These are phyloP conservation scores for Phaeolepiota aurea DNA, from an alignment of 768 basidiomycete species.

Conservation along the genomic window DNA sequence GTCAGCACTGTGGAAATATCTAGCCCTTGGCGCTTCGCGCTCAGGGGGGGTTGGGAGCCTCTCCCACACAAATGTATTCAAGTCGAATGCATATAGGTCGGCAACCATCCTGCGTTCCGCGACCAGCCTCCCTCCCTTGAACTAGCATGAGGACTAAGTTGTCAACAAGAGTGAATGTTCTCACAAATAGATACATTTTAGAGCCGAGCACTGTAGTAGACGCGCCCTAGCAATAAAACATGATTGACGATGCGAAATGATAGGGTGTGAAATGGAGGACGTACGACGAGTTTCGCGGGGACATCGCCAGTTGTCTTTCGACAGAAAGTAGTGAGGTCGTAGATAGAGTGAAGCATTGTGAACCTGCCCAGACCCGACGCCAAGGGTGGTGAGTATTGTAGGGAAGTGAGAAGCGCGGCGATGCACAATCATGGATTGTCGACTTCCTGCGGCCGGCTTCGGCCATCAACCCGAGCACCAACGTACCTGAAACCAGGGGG, in stretches of 20 bases:
- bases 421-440: no score
- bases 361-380: slow-evolving; percentile 9
- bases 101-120: slow-evolving; percentile 82
- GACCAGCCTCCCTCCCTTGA: slow-evolving; percentile 79
- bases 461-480: no score
- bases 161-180: slow-evolving; percentile 13
- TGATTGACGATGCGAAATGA: slow-evolving; percentile 3
- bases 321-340: slow-evolving; percentile 83
- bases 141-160: slow-evolving; percentile 2
- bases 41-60: slow-evolving; percentile 50
- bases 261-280: slow-evolving; percentile 19
- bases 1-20: slow-evolving; percentile 95
- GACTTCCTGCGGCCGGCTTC: no score
- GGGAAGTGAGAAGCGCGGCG: no score
- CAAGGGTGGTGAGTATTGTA: slow-evolving; percentile 10
- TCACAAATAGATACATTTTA: slow-evolving; percentile 84
- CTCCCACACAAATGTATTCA: slow-evolving; percentile 77
- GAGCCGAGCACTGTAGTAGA: slow-evolving; percentile 87
- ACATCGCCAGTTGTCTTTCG: slow-evolving; percentile 80
- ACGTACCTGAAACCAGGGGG: no score
- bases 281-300: slow-evolving; percentile 80
- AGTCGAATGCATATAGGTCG: slow-evolving; percentile 86
- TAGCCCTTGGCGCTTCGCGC: slow-evolving; percentile 67
- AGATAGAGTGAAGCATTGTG: slow-evolving; percentile 66
- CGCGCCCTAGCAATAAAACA: slow-evolving; percentile 49